phyloP scores from a whole-genome alignment of 2,329 filamentous ascomycete genomes.

The Ophiostoma quercus region DNA sequence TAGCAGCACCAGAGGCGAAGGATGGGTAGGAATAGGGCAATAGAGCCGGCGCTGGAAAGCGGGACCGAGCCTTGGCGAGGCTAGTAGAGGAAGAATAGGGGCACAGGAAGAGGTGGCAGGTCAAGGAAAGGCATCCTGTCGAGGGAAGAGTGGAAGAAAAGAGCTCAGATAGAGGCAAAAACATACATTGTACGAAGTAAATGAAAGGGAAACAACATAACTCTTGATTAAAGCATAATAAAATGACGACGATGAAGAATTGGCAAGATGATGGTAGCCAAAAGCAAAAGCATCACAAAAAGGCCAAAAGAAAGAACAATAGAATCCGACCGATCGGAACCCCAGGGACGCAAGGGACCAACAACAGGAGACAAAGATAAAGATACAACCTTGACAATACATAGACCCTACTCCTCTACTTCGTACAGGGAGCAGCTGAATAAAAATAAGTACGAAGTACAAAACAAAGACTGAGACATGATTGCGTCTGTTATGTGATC shows the following conservation, averaged over 20 bases:
- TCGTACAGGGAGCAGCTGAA: no score
- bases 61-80: background rate
- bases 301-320: background rate
- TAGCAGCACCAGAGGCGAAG: no score
- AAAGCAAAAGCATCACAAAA: background rate
- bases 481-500: background rate
- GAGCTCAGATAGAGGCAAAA: background rate
- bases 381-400: background rate
- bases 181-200: no score
- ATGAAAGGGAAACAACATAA: no score
- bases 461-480: slow-evolving; percentile 7
- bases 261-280: background rate
- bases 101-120: background rate
- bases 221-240: background rate
- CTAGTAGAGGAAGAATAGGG: background rate
- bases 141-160: background rate
- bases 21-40: background rate
- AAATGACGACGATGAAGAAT: background rate
- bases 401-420: background rate
- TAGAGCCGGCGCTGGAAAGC: slow-evolving; percentile 2
- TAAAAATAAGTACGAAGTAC: no score
- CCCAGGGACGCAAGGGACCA: background rate
- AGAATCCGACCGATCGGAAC: background rate
- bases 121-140: background rate
- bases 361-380: background rate